phyloP scores from a whole-genome alignment of 2,329 filamentous ascomycete genomes.

The Colletotrichum musae region DNA sequence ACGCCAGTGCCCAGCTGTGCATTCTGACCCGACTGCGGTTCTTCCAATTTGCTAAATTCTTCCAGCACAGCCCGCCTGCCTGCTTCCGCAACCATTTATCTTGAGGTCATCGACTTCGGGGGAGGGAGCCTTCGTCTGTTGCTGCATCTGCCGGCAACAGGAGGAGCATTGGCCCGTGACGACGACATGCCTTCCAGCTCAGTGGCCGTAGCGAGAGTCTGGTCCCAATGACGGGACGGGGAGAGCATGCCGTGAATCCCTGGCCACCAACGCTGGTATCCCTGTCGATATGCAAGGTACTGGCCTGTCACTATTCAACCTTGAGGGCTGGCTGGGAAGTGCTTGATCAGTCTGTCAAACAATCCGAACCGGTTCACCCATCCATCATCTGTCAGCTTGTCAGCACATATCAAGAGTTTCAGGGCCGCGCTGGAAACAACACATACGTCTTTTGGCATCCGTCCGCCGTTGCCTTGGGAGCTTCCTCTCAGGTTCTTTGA shows the following conservation, averaged over 20 bases:
- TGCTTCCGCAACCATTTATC: neutral
- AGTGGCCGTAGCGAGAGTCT: conserved; percentile 3
- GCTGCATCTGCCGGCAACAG: neutral
- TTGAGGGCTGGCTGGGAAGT: conserved; percentile 18
- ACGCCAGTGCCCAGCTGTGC: conserved; percentile 4
- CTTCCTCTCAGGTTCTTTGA: conserved; percentile 7
- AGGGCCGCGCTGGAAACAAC: conserved; percentile 5
- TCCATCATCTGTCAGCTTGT: neutral
- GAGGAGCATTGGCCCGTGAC: neutral
- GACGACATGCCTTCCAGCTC: neutral
- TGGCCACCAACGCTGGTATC: neutral
- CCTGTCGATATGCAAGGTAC: conserved; percentile 35
- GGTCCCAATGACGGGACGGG: neutral
- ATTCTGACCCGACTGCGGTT: neutral
- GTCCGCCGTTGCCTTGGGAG: neutral
- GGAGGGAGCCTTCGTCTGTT: neutral
- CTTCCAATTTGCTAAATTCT: conserved; percentile 10
- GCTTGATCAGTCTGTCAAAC: neutral
- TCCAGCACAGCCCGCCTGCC: conserved; percentile 18
- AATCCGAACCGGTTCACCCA: neutral
- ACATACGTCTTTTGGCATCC: neutral
- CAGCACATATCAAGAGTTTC: conserved; percentile 4
- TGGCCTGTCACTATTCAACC: conserved; percentile 6
- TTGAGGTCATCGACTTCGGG: neutral
- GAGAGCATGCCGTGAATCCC: conserved; percentile 22